Conservation (phyloP, 108 stramenopile genomes). For the Nannochloropsis salina region DNA sequence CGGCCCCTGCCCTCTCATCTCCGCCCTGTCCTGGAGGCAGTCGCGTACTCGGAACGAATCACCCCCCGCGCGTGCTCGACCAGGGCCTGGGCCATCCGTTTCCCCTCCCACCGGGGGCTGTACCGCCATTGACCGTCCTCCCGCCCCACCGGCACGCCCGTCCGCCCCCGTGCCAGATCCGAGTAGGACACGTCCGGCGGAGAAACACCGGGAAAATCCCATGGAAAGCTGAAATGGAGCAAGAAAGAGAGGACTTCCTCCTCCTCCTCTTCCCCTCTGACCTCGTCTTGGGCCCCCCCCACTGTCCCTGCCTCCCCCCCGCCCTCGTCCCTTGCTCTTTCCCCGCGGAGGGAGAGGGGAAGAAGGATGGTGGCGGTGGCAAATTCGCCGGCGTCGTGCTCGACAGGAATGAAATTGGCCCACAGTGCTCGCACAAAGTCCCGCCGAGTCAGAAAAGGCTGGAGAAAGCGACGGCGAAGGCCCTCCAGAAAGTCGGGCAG, state of each 20-base stretch:
- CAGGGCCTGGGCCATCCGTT: background rate
- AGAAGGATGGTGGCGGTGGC: background rate
- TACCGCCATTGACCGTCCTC: conserved; percentile 2
- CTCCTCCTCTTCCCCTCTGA: background rate
- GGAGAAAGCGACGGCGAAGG: background rate
- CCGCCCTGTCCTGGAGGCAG: too few species aligned
- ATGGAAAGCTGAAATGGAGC: background rate
- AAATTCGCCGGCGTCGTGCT: background rate
- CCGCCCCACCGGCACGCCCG: background rate
- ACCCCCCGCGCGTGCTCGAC: background rate
- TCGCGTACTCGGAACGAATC: background rate
- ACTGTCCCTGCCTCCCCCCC: background rate
- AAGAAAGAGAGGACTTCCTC: background rate
- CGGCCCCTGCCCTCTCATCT: too few species aligned
- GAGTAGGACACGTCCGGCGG: conserved; percentile 1
- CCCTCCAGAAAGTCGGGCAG: background rate
- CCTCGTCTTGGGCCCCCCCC: background rate
- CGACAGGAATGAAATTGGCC: background rate
- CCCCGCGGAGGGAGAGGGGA: background rate
- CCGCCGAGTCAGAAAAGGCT: background rate
- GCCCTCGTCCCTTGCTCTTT: background rate
- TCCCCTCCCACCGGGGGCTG: background rate
- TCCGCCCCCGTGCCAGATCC: background rate
- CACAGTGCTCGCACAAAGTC: background rate
- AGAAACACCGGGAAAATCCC: background rate